A percentile compares a stretch with the other conserved stretches of the same genome.
Evolutionary conservation across 2,329 filamentous ascomycete genomes (phyloP).

Genomic region (Fusarium drepaniforme): DNA sequence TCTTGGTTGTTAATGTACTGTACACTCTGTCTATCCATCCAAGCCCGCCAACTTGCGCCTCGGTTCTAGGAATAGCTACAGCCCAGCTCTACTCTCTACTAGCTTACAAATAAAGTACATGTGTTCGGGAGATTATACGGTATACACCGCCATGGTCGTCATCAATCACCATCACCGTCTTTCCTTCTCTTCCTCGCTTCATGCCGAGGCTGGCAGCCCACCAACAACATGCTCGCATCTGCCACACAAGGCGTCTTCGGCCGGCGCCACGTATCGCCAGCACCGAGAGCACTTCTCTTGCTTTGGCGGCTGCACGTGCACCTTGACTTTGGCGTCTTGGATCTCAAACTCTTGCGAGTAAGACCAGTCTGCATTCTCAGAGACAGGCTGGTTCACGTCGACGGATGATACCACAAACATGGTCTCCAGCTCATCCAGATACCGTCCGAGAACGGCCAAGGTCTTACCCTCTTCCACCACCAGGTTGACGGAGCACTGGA

Average conservation of each 20-base stretch:
- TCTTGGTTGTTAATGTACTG: neutral
- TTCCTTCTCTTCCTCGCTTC: conserved; percentile 15
- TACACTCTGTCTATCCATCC: conserved; percentile 12
- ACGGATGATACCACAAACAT: conserved; percentile 80
- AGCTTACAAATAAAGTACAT: conserved; percentile 35
- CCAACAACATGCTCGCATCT: conserved; percentile 78
- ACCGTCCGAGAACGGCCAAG: conserved; percentile 52
- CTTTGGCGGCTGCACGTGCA: conserved; percentile 62
- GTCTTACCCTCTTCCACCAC: conserved; percentile 54
- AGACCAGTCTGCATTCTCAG: conserved; percentile 52
- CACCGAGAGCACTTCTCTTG: conserved; percentile 85
- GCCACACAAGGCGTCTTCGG: conserved; percentile 74
- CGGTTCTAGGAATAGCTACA: conserved; percentile 5
- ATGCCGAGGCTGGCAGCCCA: conserved; percentile 20
- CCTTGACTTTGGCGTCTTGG: conserved; percentile 51
- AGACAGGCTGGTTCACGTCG: conserved; percentile 55
- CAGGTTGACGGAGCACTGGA: conserved; percentile 80
- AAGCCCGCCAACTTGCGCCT: neutral
- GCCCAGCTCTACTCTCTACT: neutral
- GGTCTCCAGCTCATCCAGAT: conserved; percentile 65
- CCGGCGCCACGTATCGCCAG: conserved; percentile 86
- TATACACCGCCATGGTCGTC: conserved; percentile 19
- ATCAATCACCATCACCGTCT: conserved; percentile 8
- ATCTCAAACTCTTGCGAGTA: conserved; percentile 59
- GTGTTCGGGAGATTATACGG: conserved; percentile 26